These are phyloP conservation scores for Botrytis fragariae DNA, from an alignment of 2,329 filamentous ascomycete genomes.

Conservation along the genomic window DNA sequence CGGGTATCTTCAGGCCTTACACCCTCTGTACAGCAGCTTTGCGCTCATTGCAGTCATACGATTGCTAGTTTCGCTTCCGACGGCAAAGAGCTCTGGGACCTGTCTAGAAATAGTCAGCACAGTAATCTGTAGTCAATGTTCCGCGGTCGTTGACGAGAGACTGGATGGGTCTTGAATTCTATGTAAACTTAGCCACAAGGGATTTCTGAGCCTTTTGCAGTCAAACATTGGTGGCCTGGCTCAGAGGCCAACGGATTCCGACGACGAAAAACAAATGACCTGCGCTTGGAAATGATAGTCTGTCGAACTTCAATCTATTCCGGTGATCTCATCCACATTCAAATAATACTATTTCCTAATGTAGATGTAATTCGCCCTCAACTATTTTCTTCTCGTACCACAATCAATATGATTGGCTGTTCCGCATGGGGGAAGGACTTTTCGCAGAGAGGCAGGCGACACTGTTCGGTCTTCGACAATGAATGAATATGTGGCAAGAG, in stretches of 20 bases:
- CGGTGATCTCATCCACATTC: too few relatives aligned
- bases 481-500: background rate
- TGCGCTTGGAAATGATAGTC: background rate
- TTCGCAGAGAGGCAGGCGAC: background rate
- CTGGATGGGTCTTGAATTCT: background rate
- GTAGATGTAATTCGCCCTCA: too few relatives aligned
- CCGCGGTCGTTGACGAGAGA: rapidly evolving
- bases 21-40: background rate
- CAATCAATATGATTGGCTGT: background rate
- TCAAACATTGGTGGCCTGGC: background rate
- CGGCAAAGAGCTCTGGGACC: background rate
- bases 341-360: too few relatives aligned
- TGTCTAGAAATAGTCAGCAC: background rate
- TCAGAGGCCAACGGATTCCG: background rate
- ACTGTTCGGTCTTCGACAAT: background rate
- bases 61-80: background rate
- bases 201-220: background rate
- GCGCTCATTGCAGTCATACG: background rate
- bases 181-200: background rate
- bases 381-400: too few relatives aligned
- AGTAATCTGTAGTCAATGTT: background rate
- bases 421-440: background rate
- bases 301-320: too few relatives aligned
- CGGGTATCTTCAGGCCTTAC: background rate
- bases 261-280: background rate